Conservation (phyloP, 2,329 filamentous ascomycete genomes). For the Cadophora sp. region DNA sequence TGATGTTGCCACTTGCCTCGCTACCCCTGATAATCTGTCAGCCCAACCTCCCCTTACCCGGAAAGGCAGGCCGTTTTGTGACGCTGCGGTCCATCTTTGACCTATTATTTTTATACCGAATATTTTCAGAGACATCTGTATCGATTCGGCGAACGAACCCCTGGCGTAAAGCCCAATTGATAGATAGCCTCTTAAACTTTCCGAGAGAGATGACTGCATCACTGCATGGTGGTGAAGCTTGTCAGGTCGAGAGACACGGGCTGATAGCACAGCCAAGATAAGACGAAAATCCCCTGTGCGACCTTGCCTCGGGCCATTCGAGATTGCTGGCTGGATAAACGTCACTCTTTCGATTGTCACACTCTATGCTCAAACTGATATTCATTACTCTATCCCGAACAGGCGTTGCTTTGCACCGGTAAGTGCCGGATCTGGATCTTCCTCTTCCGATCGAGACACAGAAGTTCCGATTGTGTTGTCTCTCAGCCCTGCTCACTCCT, state of each 20-base stretch:
- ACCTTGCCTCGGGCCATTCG: too few species aligned
- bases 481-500: not conserved
- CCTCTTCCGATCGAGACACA: not conserved
- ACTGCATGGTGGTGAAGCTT: conserved; percentile 8
- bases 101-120: conserved; percentile 1
- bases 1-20: not conserved
- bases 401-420: not conserved
- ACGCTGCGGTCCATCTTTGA: not conserved
- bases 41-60: not conserved
- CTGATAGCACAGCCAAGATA: not conserved
- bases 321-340: not conserved
- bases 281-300: not conserved
- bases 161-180: not conserved
- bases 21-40: conserved; percentile 1
- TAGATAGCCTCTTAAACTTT: not conserved
- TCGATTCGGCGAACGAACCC: too few species aligned
- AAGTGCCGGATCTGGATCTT: not conserved
- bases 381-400: not conserved
- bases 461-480: not conserved
- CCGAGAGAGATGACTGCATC: too few species aligned
- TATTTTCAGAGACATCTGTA: not conserved
- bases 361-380: not conserved
- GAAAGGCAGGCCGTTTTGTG: not conserved
- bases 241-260: not conserved
- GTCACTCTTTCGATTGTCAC: conserved; percentile 1